Base-by-base conservation (phyloP, 805 yeast species). In the Hanseniaspora clermontiae region DNA sequence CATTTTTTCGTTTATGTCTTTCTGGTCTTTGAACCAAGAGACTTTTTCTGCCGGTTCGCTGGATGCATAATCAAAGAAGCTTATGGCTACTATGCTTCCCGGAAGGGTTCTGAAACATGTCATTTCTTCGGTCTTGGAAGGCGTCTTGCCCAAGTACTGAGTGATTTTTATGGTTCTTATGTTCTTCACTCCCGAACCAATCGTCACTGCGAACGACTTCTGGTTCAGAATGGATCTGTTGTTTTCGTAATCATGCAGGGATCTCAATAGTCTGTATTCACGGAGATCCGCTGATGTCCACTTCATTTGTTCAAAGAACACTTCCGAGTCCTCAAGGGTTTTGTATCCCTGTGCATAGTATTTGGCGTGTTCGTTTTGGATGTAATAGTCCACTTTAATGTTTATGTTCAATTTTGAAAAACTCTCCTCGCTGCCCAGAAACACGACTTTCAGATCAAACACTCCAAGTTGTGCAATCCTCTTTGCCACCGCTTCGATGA, bases 231-330 rank as follows among this genome's bases (percentile, higher is more conserved):
- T 20, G 12, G 52, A 24, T 12, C 27, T 40, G 37, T 47, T 52
- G 31, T 51, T 39, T 2, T 45, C 15, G 17, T 39, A 5, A 31
- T 70, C 70, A 66, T 84, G 90, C 61, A 84, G 75, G 61, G 81
- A 77, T 1, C 77, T 64, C 17, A 83, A 60, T 29, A 75, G 70
- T 61, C 76, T 78, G 59, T 80, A 75, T 14, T 69, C 71, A 55
- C 88, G 66, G 9, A 80, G 63, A 51, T 80, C 83, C 0, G 79
- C 61, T 0, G 87, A 65, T 69, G 39, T 82, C 71, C 64, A 78
- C 72, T 55, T 66, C 68, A 8, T 70, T 19, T 56, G 58, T 5
- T 38, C 27, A 37, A 36, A 34, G 17, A 12, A 20, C 5, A 20
- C 66, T 37, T 64, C 65, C 0, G 79, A 79, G 36, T 66, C 67